Evolutionary conservation across 768 basidiomycete species (phyloP), one percentile per base, ranked within the genome.

Genomic region (Tephrocybe sp.): DNA sequence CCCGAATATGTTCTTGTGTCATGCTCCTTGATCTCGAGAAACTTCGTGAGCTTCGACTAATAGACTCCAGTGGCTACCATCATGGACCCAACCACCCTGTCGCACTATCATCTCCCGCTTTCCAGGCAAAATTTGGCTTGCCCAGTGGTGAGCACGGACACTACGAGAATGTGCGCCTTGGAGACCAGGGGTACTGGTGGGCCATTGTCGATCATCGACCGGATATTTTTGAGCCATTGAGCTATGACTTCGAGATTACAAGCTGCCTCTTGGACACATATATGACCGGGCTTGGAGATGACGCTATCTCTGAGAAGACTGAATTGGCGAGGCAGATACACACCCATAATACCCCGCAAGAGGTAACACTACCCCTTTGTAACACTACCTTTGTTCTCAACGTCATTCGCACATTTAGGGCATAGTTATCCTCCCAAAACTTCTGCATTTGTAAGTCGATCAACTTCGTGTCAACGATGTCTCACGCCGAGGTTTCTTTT

Each of bases 181-280:
- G 76, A 30, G 78, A 78, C 57, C 76, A 79, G 59, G 74, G 74
- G 3, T 79, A 75, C 52, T 79, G 75, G 75, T 79, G 76, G 76
- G 76, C 77, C 39, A 75, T 79, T 51, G 70, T 77, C n/a, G 67
- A 68, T 50, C 61, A 73, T 49, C 66, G 64, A 30, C 64, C 61
- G 12, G 71, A 75, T 28, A 57, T 78, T 7, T 74, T 72, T 49
- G 65, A 69, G 54, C 75, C 70, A 32, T 58, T 79, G 45, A 64
- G 62, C 47, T 75, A 64, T 55, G 76, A 77, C 51, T 79, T 72
- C 59, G 77, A 79, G 61, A 68, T 78, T 18, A 72, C 75, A 15
- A 76, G 71, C 55, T 79, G 77, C 53, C 60, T 79, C 43, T 51
- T 77, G 48, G 73, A 77, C 53, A 75, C 69, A 44, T 79, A 79